phyloP scores from a whole-genome alignment of 2,329 filamentous ascomycete genomes.

The Apiospora pterosperma region DNA sequence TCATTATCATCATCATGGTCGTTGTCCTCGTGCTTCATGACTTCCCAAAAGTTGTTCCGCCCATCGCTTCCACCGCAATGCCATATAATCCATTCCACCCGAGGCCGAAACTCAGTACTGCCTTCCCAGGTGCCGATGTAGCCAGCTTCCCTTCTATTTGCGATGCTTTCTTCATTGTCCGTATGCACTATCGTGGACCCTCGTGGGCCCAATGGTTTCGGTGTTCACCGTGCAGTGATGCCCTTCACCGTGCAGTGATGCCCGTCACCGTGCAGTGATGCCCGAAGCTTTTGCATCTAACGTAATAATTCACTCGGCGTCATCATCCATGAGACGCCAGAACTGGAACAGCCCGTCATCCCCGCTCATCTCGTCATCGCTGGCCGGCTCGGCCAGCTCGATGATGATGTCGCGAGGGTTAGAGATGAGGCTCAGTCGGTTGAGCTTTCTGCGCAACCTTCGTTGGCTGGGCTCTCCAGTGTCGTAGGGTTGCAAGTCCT shows the following conservation, averaged over 20 bases:
- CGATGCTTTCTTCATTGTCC: neutral
- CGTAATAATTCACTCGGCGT: constrained; percentile 20
- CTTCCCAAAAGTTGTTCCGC: constrained; percentile 8
- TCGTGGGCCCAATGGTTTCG: neutral
- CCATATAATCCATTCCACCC: neutral
- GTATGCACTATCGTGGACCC: neutral
- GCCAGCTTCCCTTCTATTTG: neutral
- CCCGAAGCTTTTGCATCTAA: neutral
- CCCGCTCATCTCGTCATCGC: constrained; percentile 27
- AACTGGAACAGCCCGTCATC: constrained; percentile 29
- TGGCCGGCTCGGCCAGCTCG: constrained; percentile 30
- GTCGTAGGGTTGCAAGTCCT: constrained; percentile 27
- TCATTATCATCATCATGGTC: constrained; percentile 15
- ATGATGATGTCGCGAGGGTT: constrained; percentile 27
- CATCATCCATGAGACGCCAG: constrained; percentile 27
- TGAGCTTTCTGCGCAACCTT: constrained; percentile 25
- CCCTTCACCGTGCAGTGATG: too few relatives aligned
- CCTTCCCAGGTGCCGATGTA: neutral
- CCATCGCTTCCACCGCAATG: neutral
- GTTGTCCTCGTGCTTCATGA: constrained; percentile 11
- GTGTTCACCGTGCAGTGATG: neutral
- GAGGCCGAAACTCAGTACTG: neutral
- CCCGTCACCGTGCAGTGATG: neutral
- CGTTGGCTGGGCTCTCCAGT: constrained; percentile 19
- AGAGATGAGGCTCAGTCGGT: constrained; percentile 27